phyloP scores from a whole-genome alignment of 164 flowering plant species.

The Aristolochia contorta region DNA sequence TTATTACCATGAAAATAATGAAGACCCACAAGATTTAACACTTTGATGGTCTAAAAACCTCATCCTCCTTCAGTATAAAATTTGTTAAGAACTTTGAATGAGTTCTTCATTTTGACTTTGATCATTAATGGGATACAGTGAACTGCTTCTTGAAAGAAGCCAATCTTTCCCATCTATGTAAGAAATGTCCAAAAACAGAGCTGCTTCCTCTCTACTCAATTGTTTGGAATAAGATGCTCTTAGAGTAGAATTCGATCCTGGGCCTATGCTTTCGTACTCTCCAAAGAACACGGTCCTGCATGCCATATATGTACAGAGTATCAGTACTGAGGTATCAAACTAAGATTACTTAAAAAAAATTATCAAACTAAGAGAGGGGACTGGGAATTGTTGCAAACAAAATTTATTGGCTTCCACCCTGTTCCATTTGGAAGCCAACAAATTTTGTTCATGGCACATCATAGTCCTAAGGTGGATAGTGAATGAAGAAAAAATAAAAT shows the following conservation, averaged over 20 bases:
- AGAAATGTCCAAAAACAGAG: slow-evolving; percentile 36
- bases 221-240: slow-evolving; percentile 53
- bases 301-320: neutral
- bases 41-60: no score
- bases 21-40: no score
- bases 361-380: no score
- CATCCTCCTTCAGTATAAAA: no score
- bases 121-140: neutral
- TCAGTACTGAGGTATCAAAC: neutral
- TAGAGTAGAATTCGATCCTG: slow-evolving; percentile 43
- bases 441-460: no score
- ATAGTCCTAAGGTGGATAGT: no score
- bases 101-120: slow-evolving; percentile 1
- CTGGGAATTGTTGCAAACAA: no score
- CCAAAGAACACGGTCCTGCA: slow-evolving; percentile 65
- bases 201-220: slow-evolving; percentile 39
- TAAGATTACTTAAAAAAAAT: no score
- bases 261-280: slow-evolving; percentile 57
- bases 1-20: no score
- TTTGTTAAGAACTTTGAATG: slow-evolving; percentile 4
- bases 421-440: no score
- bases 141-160: slow-evolving; percentile 26
- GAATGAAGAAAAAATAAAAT: neutral
- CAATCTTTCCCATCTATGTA: slow-evolving; percentile 63
- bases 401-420: no score